A percentile compares a stretch with the other conserved stretches of the same genome.
Evolutionary conservation across 164 flowering plant genomes (phyloP).

Genomic region (Berberis thunbergii): DNA sequence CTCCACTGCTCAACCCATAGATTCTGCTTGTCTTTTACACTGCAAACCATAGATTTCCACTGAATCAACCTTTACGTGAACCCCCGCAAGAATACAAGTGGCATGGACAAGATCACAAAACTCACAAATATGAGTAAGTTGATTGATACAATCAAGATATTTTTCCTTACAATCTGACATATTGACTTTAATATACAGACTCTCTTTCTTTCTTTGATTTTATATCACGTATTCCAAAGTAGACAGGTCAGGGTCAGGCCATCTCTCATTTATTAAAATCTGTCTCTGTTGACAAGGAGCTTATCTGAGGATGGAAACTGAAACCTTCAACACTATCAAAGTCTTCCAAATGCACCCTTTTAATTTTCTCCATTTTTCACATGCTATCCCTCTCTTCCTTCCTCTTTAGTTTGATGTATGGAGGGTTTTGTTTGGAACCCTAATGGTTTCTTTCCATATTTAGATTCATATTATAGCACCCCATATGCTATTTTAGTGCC

Average conservation of each 20-base stretch:
- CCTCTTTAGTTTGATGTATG: not conserved
- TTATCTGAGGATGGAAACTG: slow-evolving; percentile 6
- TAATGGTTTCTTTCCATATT: not conserved
- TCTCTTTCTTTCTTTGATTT: not conserved
- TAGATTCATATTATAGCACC: no score
- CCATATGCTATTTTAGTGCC: no score
- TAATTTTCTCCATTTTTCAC: not conserved
- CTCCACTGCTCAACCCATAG: no score
- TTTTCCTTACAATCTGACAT: not conserved
- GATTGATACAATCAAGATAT: no score
- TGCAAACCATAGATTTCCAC: no score
- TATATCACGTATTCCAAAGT: not conserved
- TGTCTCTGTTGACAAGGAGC: not conserved
- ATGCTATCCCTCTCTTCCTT: not conserved
- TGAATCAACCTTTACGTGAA: no score
- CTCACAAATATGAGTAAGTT: no score
- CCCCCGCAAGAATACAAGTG: no score
- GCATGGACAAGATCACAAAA: no score
- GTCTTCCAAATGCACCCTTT: slow-evolving; percentile 4
- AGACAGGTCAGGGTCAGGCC: not conserved
- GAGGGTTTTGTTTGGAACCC: not conserved
- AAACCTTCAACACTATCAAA: slow-evolving; percentile 1
- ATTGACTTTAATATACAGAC: not conserved
- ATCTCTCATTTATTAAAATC: not conserved
- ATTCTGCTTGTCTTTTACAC: no score